A percentile compares a stretch with the other conserved stretches of the same genome.
Evolutionary conservation across 2,329 filamentous ascomycete species (phyloP).

Genomic region (Xylariaceae sp.): DNA sequence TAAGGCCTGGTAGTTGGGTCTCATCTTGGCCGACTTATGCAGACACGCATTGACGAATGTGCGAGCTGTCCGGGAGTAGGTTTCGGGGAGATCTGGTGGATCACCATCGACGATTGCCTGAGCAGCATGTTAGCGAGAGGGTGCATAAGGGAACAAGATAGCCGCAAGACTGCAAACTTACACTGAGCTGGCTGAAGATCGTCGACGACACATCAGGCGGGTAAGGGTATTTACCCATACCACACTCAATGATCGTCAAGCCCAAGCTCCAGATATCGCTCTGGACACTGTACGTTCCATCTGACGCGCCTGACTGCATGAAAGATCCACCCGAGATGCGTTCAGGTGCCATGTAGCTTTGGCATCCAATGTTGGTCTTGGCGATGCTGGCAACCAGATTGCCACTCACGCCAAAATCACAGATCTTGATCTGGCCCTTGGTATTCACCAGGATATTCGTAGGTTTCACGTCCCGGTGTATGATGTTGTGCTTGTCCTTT

Average conservation of each 20-base stretch:
- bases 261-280: conserved; percentile 97
- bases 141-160: not conserved
- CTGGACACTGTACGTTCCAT: conserved; percentile 93
- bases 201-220: conserved; percentile 96
- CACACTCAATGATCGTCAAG: conserved; percentile 91
- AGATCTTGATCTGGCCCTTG: conserved; percentile 90
- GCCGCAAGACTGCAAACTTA: conserved; percentile 50
- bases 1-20: conserved; percentile 91
- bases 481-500: conserved; percentile 98
- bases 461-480: conserved; percentile 96
- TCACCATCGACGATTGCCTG: conserved; percentile 97
- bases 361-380: conserved; percentile 97
- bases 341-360: conserved; percentile 99
- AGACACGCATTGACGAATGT: conserved; percentile 87
- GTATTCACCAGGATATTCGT: conserved; percentile 97
- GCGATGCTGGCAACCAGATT: conserved; percentile 97
- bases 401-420: conserved; percentile 94
- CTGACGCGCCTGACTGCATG: conserved; percentile 63
- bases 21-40: conserved; percentile 84
- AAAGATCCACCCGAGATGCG: conserved; percentile 84
- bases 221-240: conserved; percentile 90
- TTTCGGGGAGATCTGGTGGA: conserved; percentile 79
- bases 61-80: conserved; percentile 72
- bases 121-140: conserved; percentile 16
- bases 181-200: conserved; percentile 94